Base-by-base conservation (phyloP, 805 yeast species). In the Candida methanosorbosa region DNA sequence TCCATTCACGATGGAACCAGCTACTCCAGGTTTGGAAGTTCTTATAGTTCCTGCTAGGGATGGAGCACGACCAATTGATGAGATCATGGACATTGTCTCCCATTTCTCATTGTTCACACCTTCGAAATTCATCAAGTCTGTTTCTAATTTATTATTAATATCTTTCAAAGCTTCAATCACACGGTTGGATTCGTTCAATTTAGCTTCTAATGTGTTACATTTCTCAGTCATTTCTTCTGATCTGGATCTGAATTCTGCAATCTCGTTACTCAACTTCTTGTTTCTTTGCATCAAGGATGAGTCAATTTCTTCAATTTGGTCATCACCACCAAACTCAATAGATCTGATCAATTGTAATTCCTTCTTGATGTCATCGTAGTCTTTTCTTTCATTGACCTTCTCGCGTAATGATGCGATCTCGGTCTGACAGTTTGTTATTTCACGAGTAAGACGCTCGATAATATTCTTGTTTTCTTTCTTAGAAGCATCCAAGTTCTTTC, bases 321-420 rank as follows among this genome's bases (percentile, higher is more conserved):
- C 61, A 5, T 56, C 54, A 9, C 40, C 56, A 4, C 88, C 88
- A 57, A 86, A 81, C 47, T 83, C 85, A 26, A 86, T 78, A 42
- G 79, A 78, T 50, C 81, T 76, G 40, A 87, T 54, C 18, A 86
- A 71, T 15, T 69, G 71, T 43, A 88, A 62, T 48, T 88, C 96
- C 33, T 74, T 71, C 52, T 85, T 86, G 32, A 87, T 53, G 41
- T 84, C 87, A 34, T 82, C 87, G 55, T 88, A 87, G 51, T 87
- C 95, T 2, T 68, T 59, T 34, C 76, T 72, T 22, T 62, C 54
- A 3, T 61, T 59, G 29, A 81, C 50, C 37, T 72, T 70, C 18
- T 60, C 58, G 46, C 71, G 72, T 43, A 82, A 59, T 4, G 54
- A 50, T 9, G 61, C 63, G 18, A 73, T 54, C 50, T 81, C 90